phyloP scores from a whole-genome alignment of 2,329 filamentous ascomycete species.

The Lecanicillium sp. region DNA sequence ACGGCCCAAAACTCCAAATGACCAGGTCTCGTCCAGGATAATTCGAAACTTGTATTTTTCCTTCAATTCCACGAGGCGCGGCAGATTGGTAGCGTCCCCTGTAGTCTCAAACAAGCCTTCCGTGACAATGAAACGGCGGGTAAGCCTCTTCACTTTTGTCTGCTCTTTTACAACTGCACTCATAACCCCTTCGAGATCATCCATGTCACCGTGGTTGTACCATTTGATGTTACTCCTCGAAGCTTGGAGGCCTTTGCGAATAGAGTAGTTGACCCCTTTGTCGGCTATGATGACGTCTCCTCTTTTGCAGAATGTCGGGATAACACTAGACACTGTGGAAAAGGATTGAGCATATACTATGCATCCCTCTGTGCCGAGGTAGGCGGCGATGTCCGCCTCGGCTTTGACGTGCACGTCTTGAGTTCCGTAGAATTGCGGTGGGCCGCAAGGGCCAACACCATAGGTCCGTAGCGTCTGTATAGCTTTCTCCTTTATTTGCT shows the following conservation, averaged over 20 bases:
- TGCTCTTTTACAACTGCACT: slow-evolving; percentile 82
- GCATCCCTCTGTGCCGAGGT: slow-evolving; percentile 77
- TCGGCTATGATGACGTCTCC: slow-evolving; percentile 97
- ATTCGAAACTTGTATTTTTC: slow-evolving; percentile 96
- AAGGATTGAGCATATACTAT: slow-evolving; percentile 97
- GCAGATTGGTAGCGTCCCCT: slow-evolving; percentile 77
- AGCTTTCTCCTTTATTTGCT: slow-evolving; percentile 87
- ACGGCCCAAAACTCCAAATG: slow-evolving; percentile 86
- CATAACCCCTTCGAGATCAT: slow-evolving; percentile 80
- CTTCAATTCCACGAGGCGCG: slow-evolving; percentile 87
- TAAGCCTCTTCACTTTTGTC: slow-evolving; percentile 74
- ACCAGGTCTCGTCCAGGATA: slow-evolving; percentile 96
- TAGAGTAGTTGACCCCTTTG: slow-evolving; percentile 84
- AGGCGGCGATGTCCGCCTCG: slow-evolving; percentile 85
- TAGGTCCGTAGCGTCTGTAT: slow-evolving; percentile 91
- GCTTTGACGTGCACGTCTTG: slow-evolving; percentile 98
- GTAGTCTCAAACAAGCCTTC: slow-evolving; percentile 90
- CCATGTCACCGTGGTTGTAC: slow-evolving; percentile 96
- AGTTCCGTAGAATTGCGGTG: slow-evolving; percentile 95
- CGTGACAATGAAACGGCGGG: slow-evolving; percentile 88
- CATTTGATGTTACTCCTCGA: slow-evolving; percentile 84
- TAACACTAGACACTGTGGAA: slow-evolving; percentile 92
- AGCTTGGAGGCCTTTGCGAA: slow-evolving; percentile 89
- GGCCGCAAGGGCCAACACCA: slow-evolving; percentile 92
- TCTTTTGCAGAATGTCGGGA: slow-evolving; percentile 93